These are phyloP conservation scores for Thraustotheca clavata DNA, from an alignment of 352 stramenopile species.

Conservation along the genomic window DNA sequence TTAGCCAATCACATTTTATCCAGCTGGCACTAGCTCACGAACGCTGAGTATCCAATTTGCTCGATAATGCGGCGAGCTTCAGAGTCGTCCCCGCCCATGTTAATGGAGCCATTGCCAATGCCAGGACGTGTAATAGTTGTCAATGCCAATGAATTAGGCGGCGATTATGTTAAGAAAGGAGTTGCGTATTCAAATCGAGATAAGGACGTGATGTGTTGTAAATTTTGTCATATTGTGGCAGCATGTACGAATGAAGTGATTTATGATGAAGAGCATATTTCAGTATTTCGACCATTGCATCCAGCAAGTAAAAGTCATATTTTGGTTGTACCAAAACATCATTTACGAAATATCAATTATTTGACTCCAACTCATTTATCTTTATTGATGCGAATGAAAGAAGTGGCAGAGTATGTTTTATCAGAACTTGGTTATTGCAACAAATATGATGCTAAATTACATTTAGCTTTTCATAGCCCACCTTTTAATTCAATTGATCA, in stretches of 20 bases:
- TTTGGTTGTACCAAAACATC: conserved; percentile 67
- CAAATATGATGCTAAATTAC: conserved; percentile 33
- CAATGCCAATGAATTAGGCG: conserved; percentile 21
- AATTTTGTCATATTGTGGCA: conserved; percentile 78
- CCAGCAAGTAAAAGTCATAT: conserved; percentile 67
- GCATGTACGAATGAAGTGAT: conserved; percentile 55
- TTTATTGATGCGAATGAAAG: conserved; percentile 60
- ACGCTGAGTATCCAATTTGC: neutral
- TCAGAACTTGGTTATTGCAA: conserved; percentile 12
- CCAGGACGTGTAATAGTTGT: conserved; percentile 27
- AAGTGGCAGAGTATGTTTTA: conserved; percentile 50
- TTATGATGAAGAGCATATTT: conserved; percentile 69
- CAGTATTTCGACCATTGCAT: conserved; percentile 63
- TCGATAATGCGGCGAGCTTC: neutral
- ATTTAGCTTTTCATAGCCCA: conserved; percentile 72
- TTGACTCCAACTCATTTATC: conserved; percentile 46
- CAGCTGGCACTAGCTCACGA: neutral
- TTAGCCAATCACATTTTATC: neutral
- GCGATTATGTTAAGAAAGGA: conserved; percentile 38
- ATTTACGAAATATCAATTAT: conserved; percentile 82
- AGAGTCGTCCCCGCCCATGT: conserved; percentile 4
- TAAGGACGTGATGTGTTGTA: conserved; percentile 55
- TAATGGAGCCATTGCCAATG: neutral
- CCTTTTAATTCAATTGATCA: conserved; percentile 88
- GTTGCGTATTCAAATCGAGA: conserved; percentile 52